Percentiles rank a stretch among this genome's conserved stretches.
phyloP scores from a whole-genome alignment of 2,329 filamentous ascomycete genomes.

The Hypocreales sp. region DNA sequence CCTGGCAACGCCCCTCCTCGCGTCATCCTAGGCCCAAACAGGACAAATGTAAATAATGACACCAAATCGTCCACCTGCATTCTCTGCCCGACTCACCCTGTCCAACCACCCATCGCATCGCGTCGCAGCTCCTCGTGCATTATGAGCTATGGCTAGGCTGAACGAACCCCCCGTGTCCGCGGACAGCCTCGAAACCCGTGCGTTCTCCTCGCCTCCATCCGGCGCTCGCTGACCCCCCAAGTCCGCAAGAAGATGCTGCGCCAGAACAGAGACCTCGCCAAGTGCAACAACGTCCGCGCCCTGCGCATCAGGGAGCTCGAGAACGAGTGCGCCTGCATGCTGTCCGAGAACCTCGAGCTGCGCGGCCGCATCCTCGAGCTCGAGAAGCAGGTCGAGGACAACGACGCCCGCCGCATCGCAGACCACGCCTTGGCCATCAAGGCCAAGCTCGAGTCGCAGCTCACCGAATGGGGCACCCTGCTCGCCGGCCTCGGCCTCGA shows the following conservation, averaged over 20 bases:
- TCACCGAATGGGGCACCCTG: slow-evolving; percentile 53
- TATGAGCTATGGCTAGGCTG: slow-evolving; percentile 57
- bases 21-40: slow-evolving; percentile 10
- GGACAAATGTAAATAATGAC: slow-evolving; percentile 19
- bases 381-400: slow-evolving; percentile 50
- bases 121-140: slow-evolving; percentile 4
- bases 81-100: background rate
- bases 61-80: slow-evolving; percentile 3
- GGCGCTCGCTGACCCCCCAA: slow-evolving; percentile 15
- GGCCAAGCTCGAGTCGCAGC: slow-evolving; percentile 53
- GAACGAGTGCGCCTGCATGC: slow-evolving; percentile 55
- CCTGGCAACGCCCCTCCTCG: slow-evolving; percentile 13
- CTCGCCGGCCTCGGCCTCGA: slow-evolving; percentile 50
- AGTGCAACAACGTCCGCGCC: slow-evolving; percentile 62
- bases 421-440: slow-evolving; percentile 57
- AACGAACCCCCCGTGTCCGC: slow-evolving; percentile 57
- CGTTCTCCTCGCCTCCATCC: slow-evolving; percentile 18
- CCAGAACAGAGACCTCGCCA: slow-evolving; percentile 73
- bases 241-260: slow-evolving; percentile 67
- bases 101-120: background rate
- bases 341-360: slow-evolving; percentile 66
- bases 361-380: slow-evolving; percentile 55
- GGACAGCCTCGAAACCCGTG: slow-evolving; percentile 59
- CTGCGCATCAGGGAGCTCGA: slow-evolving; percentile 64
- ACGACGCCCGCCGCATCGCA: slow-evolving; percentile 40